A percentile compares a stretch with the other conserved stretches of the same genome.
Conservation (phyloP, 768 basidiomycete genomes). For the Nidularia sp. region DNA sequence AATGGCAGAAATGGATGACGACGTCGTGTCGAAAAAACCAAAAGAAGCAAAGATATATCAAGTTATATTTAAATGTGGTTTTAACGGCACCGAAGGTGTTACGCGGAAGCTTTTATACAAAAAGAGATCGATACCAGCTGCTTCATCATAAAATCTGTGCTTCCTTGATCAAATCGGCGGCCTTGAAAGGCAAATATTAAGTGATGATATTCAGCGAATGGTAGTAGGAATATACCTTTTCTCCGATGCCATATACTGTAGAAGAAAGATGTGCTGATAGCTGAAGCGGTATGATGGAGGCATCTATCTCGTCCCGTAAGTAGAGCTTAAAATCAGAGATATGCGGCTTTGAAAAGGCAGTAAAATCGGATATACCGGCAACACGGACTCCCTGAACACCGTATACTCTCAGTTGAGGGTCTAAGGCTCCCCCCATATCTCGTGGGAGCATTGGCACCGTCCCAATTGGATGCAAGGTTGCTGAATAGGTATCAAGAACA, state of each 20-base stretch:
- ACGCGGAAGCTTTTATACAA: too few species aligned
- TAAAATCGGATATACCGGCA: neutral
- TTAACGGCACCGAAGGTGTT: too few species aligned
- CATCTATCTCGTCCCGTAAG: neutral
- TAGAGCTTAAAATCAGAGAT: neutral
- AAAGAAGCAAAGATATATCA: too few species aligned
- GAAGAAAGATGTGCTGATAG: neutral
- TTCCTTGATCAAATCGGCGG: neutral
- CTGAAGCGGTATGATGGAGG: neutral
- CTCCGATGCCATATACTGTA: neutral
- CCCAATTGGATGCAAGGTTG: neutral
- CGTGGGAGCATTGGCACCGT: neutral
- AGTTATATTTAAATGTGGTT: too few species aligned
- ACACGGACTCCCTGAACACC: neutral
- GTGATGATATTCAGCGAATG: neutral
- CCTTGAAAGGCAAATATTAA: neutral
- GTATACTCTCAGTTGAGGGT: neutral
- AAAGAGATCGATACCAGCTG: too few species aligned
- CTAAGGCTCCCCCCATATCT: neutral
- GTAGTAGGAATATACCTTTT: neutral
- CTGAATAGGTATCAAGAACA: neutral
- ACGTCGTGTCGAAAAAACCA: too few species aligned
- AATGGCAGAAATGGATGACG: too few species aligned
- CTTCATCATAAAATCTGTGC: too few species aligned
- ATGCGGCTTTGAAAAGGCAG: neutral